These are phyloP conservation scores for Vigna nakashimae DNA, from an alignment of 306 rosid species.

Conservation along the genomic window DNA sequence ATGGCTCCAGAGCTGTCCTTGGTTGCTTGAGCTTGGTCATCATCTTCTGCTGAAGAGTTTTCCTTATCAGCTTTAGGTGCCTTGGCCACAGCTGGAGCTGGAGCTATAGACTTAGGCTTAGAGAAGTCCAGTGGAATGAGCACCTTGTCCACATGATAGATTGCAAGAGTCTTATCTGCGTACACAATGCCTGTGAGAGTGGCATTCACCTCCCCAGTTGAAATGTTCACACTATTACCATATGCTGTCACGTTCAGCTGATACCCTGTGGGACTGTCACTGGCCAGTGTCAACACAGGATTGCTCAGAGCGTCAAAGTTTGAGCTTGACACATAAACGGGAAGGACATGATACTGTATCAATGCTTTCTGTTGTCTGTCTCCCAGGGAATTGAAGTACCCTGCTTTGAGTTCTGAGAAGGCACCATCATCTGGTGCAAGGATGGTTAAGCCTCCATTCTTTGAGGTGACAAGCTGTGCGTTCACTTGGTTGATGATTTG, in stretches of 20 bases:
- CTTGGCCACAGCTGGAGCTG: conserved; percentile 51
- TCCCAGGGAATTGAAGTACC: conserved; percentile 60
- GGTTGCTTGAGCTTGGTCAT: conserved; percentile 28
- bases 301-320: conserved; percentile 71
- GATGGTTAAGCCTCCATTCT: conserved; percentile 57
- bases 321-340: conserved; percentile 55
- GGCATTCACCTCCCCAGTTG: conserved; percentile 63
- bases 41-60: conserved; percentile 45
- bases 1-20: conserved; percentile 43
- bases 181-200: conserved; percentile 64
- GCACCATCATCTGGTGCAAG: conserved; percentile 68
- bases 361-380: conserved; percentile 62
- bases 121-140: conserved; percentile 63
- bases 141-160: conserved; percentile 64
- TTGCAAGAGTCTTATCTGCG: conserved; percentile 64
- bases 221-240: conserved; percentile 65
- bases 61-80: conserved; percentile 58
- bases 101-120: conserved; percentile 58
- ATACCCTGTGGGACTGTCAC: conserved; percentile 52
- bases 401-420: conserved; percentile 61
- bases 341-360: conserved; percentile 64
- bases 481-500: conserved; percentile 63
- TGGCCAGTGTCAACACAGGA: conserved; percentile 65
- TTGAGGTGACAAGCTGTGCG: conserved; percentile 57
- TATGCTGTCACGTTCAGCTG: conserved; percentile 67